phyloP scores from a whole-genome alignment of 305 asterid genomes.

The Galium porrigens region DNA sequence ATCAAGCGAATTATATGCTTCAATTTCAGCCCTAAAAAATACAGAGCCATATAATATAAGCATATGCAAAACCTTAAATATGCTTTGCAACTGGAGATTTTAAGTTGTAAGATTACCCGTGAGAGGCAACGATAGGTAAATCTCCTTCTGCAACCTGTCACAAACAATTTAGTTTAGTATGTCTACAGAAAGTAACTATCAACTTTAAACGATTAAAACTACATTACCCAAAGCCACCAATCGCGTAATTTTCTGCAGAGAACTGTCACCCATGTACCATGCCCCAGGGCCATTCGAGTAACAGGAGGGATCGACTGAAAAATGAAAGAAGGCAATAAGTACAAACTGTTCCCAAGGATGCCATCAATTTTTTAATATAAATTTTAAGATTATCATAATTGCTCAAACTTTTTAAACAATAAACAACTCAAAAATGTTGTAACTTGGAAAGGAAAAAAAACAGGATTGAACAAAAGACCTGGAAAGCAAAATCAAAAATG shows the following conservation, averaged over 20 bases:
- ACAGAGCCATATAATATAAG: constrained; percentile 10
- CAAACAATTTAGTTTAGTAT: constrained; percentile 17
- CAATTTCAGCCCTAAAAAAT: constrained; percentile 68
- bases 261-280: constrained; percentile 78
- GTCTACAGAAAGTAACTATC: constrained; percentile 3
- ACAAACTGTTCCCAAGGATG: neutral
- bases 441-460: neutral
- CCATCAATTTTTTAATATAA: neutral
- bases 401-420: neutral
- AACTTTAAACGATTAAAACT: constrained; percentile 10
- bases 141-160: constrained; percentile 97
- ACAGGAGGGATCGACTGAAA: constrained; percentile 88
- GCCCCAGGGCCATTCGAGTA: constrained; percentile 85
- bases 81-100: constrained; percentile 1
- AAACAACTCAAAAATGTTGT: neutral
- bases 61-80: constrained; percentile 11
- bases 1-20: constrained; percentile 59
- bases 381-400: neutral
- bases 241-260: constrained; percentile 78
- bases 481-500: neutral
- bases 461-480: neutral
- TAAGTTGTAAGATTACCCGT: constrained; percentile 44
- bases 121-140: constrained; percentile 86
- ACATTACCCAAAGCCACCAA: constrained; percentile 99
- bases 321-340: constrained; percentile 2